These are phyloP conservation scores for Berkeleyomyces rouxiae DNA, from an alignment of 2,329 filamentous ascomycete genomes.

Conservation along the genomic window DNA sequence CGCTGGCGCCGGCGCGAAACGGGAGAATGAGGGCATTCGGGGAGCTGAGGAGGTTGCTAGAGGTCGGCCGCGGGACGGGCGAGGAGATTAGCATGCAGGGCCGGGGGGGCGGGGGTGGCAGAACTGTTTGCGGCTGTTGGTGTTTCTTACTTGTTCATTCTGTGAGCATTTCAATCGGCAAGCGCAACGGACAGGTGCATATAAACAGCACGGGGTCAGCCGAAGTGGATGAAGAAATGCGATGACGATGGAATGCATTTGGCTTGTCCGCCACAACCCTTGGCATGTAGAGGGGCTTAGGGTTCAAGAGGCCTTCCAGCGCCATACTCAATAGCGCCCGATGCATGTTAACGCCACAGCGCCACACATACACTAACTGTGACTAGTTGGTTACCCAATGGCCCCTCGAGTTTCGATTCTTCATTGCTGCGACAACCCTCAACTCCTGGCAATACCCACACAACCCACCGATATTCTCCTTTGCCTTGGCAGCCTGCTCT, in stretches of 20 bases:
- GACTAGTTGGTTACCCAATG: too few relatives aligned
- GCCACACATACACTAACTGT: too few relatives aligned
- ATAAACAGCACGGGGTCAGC: neutral
- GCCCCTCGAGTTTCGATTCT: too few relatives aligned
- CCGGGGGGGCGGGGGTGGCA: neutral
- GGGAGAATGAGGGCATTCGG: conserved; percentile 59
- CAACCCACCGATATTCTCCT: too few relatives aligned
- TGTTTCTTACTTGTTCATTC: neutral
- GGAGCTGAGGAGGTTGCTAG: neutral
- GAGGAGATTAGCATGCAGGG: neutral
- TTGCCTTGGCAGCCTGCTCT: too few relatives aligned
- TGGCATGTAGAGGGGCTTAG: neutral
- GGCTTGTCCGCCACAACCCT: neutral
- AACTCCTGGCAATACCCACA: too few relatives aligned
- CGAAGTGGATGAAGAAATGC: neutral
- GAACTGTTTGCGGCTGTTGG: neutral
- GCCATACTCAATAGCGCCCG: too few relatives aligned
- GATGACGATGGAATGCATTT: neutral
- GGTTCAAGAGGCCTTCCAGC: too few relatives aligned
- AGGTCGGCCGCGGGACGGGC: neutral
- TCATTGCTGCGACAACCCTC: too few relatives aligned
- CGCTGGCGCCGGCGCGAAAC: conserved; percentile 68
- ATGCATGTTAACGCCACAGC: too few relatives aligned
- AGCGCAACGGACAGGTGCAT: neutral
- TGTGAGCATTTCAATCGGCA: neutral